Evolutionary conservation across 139 green algal species (phyloP).

Genomic region (Chlorella vulgaris): DNA sequence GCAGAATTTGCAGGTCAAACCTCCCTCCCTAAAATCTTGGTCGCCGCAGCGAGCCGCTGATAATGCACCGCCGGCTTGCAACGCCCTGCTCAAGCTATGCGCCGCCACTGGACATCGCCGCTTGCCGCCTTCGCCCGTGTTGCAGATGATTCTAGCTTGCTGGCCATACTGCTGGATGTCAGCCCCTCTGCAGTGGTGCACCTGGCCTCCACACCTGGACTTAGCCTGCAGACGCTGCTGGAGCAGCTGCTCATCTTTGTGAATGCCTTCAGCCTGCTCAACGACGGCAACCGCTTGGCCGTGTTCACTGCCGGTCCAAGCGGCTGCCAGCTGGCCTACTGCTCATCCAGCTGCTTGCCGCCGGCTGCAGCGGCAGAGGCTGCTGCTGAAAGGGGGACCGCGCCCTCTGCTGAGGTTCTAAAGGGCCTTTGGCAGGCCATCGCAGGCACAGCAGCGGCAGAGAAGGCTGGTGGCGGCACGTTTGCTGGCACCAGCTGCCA

Average conservation of each 20-base stretch:
- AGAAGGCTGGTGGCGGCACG: not conserved
- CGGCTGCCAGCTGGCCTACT: conserved; percentile 28
- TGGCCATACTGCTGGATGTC: conserved; percentile 33
- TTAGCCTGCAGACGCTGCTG: conserved; percentile 24
- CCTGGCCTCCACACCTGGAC: conserved; percentile 6
- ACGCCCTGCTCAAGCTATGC: not conserved
- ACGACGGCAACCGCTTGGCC: conserved; percentile 48
- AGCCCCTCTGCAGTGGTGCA: not conserved
- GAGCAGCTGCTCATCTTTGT: conserved; percentile 48
- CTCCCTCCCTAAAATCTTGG: too few relatives aligned
- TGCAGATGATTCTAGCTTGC: conserved; percentile 34
- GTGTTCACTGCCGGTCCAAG: conserved; percentile 32
- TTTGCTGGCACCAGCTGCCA: not conserved
- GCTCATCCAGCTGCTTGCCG: conserved; percentile 15
- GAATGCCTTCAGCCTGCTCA: conserved; percentile 41
- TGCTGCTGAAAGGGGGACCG: not conserved
- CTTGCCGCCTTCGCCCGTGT: not conserved
- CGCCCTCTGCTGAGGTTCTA: conserved; percentile 9
- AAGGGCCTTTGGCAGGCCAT: conserved; percentile 3
- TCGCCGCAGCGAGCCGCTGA: too few relatives aligned
- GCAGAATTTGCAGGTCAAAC: too few relatives aligned
- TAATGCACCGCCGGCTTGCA: not conserved
- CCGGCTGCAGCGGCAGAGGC: not conserved
- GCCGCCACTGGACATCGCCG: not conserved
- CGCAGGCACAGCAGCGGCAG: not conserved